Evolutionary conservation across 2,329 filamentous ascomycete genomes (phyloP), one percentile per base, ranked within the genome.

Genomic region (Botrytis pseudocinerea): DNA sequence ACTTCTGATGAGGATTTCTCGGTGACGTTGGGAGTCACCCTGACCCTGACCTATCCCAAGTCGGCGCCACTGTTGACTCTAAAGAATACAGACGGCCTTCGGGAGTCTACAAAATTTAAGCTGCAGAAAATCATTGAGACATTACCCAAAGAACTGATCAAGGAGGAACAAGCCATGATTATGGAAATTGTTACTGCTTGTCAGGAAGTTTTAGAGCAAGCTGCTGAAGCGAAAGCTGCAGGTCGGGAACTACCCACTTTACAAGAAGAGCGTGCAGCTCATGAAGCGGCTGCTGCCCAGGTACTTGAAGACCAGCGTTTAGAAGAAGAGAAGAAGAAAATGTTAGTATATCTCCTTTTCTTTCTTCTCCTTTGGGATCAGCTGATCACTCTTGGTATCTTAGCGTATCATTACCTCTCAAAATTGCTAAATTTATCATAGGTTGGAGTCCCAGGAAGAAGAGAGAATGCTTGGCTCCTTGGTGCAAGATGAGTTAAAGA

Each of bases 41-140:
- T 98, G 76, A 96, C 94, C 14, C 92, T 94, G 10, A 97, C 95
- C 0, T 98, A 98, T 81, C 96, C 95, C 6, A 97, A 93, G 80
- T 92, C 94, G 1, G 84, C 90, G 2, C 95, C 95, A 1, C 84
- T 93, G 18, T 83, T 97, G 22, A 89, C 87, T 7, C 80, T 97
- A 62, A 91, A 92, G 76, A 86, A 90, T 71, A 84, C 90, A 60
- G 85, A 86, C 40, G 86, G 88, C 62, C 84, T 97, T 72, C 90
- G 90, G 61, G 91, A 92, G 77, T 90, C 88, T 70, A 93, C 92
- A 1, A 86, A 88, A 73, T 91, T 90, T 80, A 92, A 91, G 78
- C 87, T 97, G 25, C 87, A 90, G 75, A 89, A 87, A 72, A 88
- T 87, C 70, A 82, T 91, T 71, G 87, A 91, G 78, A 86, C 85